Evolutionary conservation across 2,329 filamentous ascomycete species (phyloP), one percentile per base, ranked within the genome.

Genomic region (Arthrobotrys pseudoclavata): DNA sequence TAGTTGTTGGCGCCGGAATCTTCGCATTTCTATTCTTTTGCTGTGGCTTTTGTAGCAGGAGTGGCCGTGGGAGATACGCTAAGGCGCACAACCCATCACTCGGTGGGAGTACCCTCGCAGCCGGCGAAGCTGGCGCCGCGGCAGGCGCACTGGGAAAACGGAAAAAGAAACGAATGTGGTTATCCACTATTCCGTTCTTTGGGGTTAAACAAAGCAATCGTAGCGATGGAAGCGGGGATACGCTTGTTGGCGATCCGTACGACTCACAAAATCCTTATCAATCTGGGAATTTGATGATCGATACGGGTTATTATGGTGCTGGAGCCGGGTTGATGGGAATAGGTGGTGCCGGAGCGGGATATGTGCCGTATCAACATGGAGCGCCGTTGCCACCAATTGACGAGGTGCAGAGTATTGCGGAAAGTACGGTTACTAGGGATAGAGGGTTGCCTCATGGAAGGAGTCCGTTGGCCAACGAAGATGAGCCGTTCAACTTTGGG

Each of bases 371-470:
- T 29, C 74, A 77, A 47, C 74, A 77, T 45, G 74, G 74, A 29
- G 67, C 74, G 9, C 74, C 74, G 4, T 55, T 77, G 45, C 67
- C 74, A n/a, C 74, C 74, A 7, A 77, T 77, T 18, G 74, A 77
- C 18, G 74, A 77, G 20, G 74, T 77, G n/a, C 74, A 77, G 53
- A 77, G 74, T 55, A 77, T 77, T 34, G 74, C 74, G 24, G 74
- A 77, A 13, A 67, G 60, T 3, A 66, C 69, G 29, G 40, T 67
- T 42, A 69, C 66, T 2, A 70, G 64, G 31, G 67, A 77, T 47
- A 52, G 74, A 55, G 66, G 42, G 15, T 45, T 61, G 7, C 3
- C 4, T 10, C 26, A 34, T 26, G 34, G 15, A 6, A 53, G 37
- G 26, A 69, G 69, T 24, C 29, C 55, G 3, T 24, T 50, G 10